These are phyloP conservation scores for Posidonia australis DNA, from an alignment of 106 monocot genomes.

Conservation along the genomic window DNA sequence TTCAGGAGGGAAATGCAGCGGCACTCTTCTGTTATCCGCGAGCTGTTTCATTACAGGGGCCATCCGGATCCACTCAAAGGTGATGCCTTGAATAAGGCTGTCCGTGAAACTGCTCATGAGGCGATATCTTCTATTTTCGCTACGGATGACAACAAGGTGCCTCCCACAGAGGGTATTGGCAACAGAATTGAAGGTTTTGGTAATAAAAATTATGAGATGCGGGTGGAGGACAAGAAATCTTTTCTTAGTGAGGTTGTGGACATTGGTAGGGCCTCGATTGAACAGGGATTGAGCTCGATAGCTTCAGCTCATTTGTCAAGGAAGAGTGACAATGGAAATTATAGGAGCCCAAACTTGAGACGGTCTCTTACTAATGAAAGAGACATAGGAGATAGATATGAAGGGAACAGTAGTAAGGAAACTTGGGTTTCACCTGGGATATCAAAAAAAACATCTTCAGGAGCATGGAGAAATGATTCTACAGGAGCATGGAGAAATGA, in stretches of 20 bases:
- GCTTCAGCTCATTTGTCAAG: slow-evolving; percentile 59
- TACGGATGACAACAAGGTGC: slow-evolving; percentile 47
- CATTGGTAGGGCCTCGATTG: slow-evolving; percentile 64
- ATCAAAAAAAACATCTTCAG: slow-evolving; percentile 25
- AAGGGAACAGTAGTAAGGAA: slow-evolving; percentile 32
- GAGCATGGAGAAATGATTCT: slow-evolving; percentile 46
- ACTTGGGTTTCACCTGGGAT: slow-evolving; percentile 34
- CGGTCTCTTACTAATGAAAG: slow-evolving; percentile 78
- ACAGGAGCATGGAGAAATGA: slow-evolving; percentile 42
- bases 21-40: slow-evolving; percentile 59
- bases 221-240: slow-evolving; percentile 75
- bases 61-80: slow-evolving; percentile 85
- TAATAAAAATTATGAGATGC: slow-evolving; percentile 73
- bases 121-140: slow-evolving; percentile 66
- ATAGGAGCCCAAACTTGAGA: slow-evolving; percentile 67
- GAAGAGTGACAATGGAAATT: slow-evolving; percentile 67
- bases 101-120: slow-evolving; percentile 90
- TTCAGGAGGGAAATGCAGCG: slow-evolving; percentile 95
- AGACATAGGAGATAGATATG: slow-evolving; percentile 40
- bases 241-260: slow-evolving; percentile 93
- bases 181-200: slow-evolving; percentile 96
- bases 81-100: slow-evolving; percentile 91
- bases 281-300: slow-evolving; percentile 71
- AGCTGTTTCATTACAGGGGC: slow-evolving; percentile 85
- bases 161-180: slow-evolving; percentile 37